Percentiles rank a stretch among this genome's conserved stretches.
Evolutionary conservation across 2,329 filamentous ascomycete genomes (phyloP).

Genomic region (Diaporthe sp.): DNA sequence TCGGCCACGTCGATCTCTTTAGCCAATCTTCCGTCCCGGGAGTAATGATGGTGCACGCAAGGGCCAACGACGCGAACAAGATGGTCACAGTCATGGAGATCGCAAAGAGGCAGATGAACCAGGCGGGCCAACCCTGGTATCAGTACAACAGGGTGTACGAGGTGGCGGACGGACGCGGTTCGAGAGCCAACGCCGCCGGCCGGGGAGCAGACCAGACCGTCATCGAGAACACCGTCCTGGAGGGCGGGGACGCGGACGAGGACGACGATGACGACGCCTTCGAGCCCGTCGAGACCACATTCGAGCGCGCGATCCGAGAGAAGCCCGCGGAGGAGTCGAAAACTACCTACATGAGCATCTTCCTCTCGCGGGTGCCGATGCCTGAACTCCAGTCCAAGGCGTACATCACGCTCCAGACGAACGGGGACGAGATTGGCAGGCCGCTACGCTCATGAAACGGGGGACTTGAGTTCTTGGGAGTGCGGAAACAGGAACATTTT

Average conservation of each 20-base stretch:
- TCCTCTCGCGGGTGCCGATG: slow-evolving; percentile 68
- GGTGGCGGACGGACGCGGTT: slow-evolving; percentile 51
- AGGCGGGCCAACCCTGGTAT: slow-evolving; percentile 63
- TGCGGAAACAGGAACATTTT: neutral
- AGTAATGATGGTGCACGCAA: slow-evolving; percentile 65
- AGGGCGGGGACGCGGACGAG: slow-evolving; percentile 46
- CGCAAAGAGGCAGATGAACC: slow-evolving; percentile 68
- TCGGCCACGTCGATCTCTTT: slow-evolving; percentile 52
- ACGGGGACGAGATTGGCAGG: slow-evolving; percentile 49
- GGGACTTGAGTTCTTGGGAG: neutral
- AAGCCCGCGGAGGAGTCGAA: slow-evolving; percentile 59
- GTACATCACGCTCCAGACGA: slow-evolving; percentile 64
- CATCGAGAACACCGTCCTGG: slow-evolving; percentile 60
- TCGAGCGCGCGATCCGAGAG: slow-evolving; percentile 65
- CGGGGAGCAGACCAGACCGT: slow-evolving; percentile 43
- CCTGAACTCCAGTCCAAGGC: slow-evolving; percentile 66
- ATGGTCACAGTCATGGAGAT: slow-evolving; percentile 79
- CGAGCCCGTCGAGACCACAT: slow-evolving; percentile 69
- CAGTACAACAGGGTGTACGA: slow-evolving; percentile 72
- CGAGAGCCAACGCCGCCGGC: neutral
- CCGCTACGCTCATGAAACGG: slow-evolving; percentile 1
- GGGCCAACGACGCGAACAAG: slow-evolving; percentile 70
- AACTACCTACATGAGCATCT: slow-evolving; percentile 70
- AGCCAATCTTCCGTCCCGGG: slow-evolving; percentile 47
- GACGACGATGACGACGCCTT: slow-evolving; percentile 63